Evolutionary conservation across 306 rosid species (phyloP).

Genomic region (Acacia melanoxylon): DNA sequence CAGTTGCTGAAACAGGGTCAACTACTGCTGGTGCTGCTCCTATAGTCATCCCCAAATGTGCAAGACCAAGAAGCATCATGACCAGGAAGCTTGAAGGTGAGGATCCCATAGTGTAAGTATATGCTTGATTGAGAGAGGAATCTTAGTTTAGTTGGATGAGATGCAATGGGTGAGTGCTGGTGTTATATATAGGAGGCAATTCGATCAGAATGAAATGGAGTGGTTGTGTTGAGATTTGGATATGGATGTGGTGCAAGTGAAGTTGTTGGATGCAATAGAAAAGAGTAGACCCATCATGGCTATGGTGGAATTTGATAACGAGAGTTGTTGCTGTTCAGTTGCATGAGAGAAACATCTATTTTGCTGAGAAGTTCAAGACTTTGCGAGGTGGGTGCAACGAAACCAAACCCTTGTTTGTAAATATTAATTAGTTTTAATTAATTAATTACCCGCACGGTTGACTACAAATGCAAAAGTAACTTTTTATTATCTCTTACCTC

Average conservation of each 20-base stretch:
- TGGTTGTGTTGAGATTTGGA: slow-evolving; percentile 39
- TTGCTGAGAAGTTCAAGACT: slow-evolving; percentile 19
- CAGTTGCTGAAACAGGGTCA: slow-evolving; percentile 50
- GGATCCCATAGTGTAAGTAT: slow-evolving; percentile 30
- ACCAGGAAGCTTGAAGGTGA: slow-evolving; percentile 31
- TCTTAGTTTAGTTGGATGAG: slow-evolving; percentile 19
- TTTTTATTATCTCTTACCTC: background rate
- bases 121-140: slow-evolving; percentile 9
- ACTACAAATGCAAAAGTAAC: background rate
- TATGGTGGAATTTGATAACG: background rate
- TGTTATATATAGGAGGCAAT: slow-evolving; percentile 31
- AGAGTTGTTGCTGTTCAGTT: background rate
- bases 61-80: slow-evolving; percentile 32
- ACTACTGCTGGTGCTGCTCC: slow-evolving; percentile 51
- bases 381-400: slow-evolving; percentile 43
- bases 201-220: slow-evolving; percentile 47
- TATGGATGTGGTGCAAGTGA: slow-evolving; percentile 36
- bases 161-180: slow-evolving; percentile 22
- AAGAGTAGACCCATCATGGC: slow-evolving; percentile 10
- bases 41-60: slow-evolving; percentile 28
- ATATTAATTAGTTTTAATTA: background rate
- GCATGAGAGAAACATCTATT: background rate
- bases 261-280: slow-evolving; percentile 41
- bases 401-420: slow-evolving; percentile 29
- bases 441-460: background rate